Evolutionary conservation across 192 early-diverging fungal species (phyloP).

Genomic region (Podila epigama): DNA sequence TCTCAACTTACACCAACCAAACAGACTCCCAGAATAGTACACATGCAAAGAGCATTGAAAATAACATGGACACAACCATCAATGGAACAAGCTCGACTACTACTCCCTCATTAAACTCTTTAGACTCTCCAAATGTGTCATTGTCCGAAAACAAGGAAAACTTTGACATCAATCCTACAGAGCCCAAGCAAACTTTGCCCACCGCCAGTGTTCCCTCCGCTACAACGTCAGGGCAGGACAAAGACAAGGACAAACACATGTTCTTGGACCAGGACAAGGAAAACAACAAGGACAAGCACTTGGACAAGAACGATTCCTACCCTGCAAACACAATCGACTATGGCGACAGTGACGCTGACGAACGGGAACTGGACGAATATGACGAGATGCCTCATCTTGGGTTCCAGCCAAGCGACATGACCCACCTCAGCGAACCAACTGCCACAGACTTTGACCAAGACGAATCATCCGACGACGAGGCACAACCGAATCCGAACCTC

Average conservation of each 20-base stretch:
- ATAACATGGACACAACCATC: background rate
- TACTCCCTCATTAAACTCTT: background rate
- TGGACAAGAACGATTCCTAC: constrained; percentile 35
- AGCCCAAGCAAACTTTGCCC: background rate
- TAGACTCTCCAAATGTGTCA: background rate
- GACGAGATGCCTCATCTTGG: background rate
- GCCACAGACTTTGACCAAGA: constrained; percentile 20
- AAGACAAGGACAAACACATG: constrained; percentile 33
- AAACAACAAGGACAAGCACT: no score
- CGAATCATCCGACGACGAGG: constrained; percentile 6
- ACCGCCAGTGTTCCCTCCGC: background rate
- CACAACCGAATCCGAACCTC: constrained; percentile 16
- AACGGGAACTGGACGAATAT: constrained; percentile 8
- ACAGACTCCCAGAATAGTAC: constrained; percentile 13
- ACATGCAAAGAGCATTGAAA: constrained; percentile 1
- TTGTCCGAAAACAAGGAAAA: background rate
- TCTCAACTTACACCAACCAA: constrained; percentile 6
- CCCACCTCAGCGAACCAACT: background rate
- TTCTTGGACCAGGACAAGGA: no score
- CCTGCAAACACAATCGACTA: constrained; percentile 20
- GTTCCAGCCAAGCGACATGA: background rate
- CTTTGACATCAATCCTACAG: no score
- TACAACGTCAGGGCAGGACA: constrained; percentile 38
- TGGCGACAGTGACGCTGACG: constrained; percentile 7
- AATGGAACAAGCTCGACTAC: background rate